Evolutionary conservation across 306 rosid genomes (phyloP), one percentile per base, ranked within the genome.

Genomic region (Dalbergia cultrata): DNA sequence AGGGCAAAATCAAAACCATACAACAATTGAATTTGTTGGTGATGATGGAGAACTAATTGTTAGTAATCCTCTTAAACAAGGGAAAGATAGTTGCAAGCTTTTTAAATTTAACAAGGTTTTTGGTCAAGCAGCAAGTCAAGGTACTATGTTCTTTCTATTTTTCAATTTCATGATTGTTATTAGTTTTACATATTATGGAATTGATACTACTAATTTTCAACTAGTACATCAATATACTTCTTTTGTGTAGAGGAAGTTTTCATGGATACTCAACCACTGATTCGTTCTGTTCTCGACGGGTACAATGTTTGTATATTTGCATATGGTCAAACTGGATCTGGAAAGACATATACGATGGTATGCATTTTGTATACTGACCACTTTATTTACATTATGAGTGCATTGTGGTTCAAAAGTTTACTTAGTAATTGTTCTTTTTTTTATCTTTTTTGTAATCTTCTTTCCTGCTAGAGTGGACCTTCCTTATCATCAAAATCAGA

Each of bases 241-340:
- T 37, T 77, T 53, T 69, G 79, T 68, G 74, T 87, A 95, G 99
- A 92, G 96, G 97, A 95, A 68, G 91, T 95, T 59, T 95, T 90
- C 83, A 45, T 88, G 73, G 99, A 95, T 79, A 95, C 98, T 52
- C 93, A 83, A 73, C 99, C 98, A 1, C 85, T 95, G 64, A 87
- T 95, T 85, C 94, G 98, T 52, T 93, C 98, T 76, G 98, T 95
- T 58, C 97, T 95, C 60, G 99, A 95, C 69, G 99, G 99, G 70
- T 95, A 89, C 87, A 93, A 90, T 86, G 99, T 95, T 70, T 95
- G 99, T 80, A 95, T 95, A 93, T 95, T 95, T 90, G 99, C 99
- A 26, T 95, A 95, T 75, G 99, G 99, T 79, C 99, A 95, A 88
- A 95, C 99, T 79, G 99, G 99, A 65, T 91, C 99, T 5, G 99